Evolutionary conservation across 192 early-diverging fungal species (phyloP), one percentile per base, ranked within the genome.

Genomic region (Haplosporangium gracile): DNA sequence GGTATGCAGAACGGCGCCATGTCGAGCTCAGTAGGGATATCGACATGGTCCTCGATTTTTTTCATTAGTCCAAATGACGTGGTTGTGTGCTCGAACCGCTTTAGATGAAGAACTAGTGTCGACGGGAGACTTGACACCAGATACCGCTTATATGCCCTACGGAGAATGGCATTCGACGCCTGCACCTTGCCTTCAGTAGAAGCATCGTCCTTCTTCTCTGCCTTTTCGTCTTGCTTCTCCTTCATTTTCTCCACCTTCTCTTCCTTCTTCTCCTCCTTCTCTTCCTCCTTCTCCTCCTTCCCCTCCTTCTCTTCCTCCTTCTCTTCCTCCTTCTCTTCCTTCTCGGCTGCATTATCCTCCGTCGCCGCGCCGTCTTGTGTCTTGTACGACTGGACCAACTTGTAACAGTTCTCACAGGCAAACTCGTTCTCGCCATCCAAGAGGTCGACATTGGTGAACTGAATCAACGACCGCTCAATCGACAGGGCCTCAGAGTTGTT

Each of bases 341-440:
- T 26, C 13, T 24, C 53, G 16, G 34, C 36, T 4, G 11, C 36
- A 32, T 1, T 2, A 11, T 3, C 24, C 2, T 29, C 43, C 10
- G 10, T 26, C 0, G 5, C 36, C 3, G 70, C 3, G 16, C 15
- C 34, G n/a, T 45, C 5, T 20, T 29, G 51, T 15, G n/a, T 76
- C 4, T 65, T 75, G 20, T 80, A 70, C 26, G 68, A 57, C 29
- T 87, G 68, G 24, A 68, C 36, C n/a, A 83, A 47, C 72, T 89
- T 92, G 60, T 87, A 89, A 72, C 94, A 95, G 53, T 91, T 85
- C 16, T 95, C 93, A 77, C 94, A 95, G 1, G 91, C 89, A 78
- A 92, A 94, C 11, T 80, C 83, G 79, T 94, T 90, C 20, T 92
- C 89, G 2, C 93, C 93, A n/a, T 94, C 92, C 38, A 95, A 74